These are phyloP conservation scores for Rugosomyces carneus DNA, from an alignment of 1,284 basidiomycete genomes.

Conservation along the genomic window DNA sequence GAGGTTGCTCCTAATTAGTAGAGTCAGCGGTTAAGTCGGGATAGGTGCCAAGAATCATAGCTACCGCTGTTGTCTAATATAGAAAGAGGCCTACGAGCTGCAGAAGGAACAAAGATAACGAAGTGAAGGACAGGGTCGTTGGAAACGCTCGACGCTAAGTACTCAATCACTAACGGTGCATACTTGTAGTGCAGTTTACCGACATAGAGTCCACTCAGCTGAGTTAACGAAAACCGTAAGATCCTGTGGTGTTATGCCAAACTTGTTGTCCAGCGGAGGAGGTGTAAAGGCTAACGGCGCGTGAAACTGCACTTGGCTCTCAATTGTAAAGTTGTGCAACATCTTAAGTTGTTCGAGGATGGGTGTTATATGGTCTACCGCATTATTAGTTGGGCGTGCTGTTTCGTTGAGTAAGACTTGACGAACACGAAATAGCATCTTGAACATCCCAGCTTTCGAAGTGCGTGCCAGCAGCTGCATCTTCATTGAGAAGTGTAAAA, in stretches of 20 bases:
- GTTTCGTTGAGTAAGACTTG: not conserved
- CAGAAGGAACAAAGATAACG: conserved; percentile 82
- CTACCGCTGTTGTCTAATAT: conserved; percentile 59
- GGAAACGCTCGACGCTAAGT: conserved; percentile 69
- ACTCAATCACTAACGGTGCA: not conserved
- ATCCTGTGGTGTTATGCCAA: conserved; percentile 71
- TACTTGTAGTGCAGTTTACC: conserved; percentile 20
- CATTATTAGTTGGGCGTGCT: conserved; percentile 5
- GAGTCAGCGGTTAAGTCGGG: conserved; percentile 55
- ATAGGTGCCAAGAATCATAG: conserved; percentile 81
- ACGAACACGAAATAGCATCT: conserved; percentile 57
- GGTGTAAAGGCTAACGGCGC: conserved; percentile 85
- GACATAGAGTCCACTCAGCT: conserved; percentile 91
- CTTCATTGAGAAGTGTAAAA: conserved; percentile 85
- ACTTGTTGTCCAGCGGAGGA: conserved; percentile 31
- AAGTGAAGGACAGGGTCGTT: conserved; percentile 94
- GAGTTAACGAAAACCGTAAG: conserved; percentile 92
- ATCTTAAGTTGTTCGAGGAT: conserved; percentile 53
- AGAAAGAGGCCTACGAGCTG: conserved; percentile 59
- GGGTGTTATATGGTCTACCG: conserved; percentile 64
- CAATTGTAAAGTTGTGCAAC: conserved; percentile 87
- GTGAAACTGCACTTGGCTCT: conserved; percentile 91
- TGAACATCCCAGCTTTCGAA: conserved; percentile 71
- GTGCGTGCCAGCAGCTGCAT: conserved; percentile 61
- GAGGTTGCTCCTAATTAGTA: conserved; percentile 44